These are phyloP conservation scores for Suillus subluteus DNA, from an alignment of 768 basidiomycete genomes.

Conservation along the genomic window DNA sequence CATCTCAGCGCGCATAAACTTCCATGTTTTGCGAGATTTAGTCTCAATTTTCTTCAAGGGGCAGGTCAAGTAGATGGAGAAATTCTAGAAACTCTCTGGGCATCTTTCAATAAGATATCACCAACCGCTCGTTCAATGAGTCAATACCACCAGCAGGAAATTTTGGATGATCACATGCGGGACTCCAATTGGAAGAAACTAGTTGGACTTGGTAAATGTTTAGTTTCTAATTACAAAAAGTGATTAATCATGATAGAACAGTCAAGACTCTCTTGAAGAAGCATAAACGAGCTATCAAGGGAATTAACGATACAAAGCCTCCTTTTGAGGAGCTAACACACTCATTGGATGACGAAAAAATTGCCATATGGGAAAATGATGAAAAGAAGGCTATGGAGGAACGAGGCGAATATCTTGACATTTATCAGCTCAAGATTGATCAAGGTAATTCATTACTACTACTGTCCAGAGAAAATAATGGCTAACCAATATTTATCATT, in stretches of 20 bases:
- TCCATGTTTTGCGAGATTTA: conserved; percentile 28
- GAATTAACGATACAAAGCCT: neutral
- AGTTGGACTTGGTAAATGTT: too few relatives aligned
- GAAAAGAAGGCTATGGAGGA: neutral
- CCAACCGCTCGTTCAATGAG: conserved; percentile 17
- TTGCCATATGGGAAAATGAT: conserved; percentile 2
- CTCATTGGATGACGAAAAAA: neutral
- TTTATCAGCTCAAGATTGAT: conserved; percentile 9
- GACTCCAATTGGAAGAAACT: too few relatives aligned
- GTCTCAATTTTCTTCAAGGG: conserved; percentile 31
- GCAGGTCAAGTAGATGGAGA: conserved; percentile 34
- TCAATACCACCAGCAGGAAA: too few relatives aligned
- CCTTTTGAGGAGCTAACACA: conserved; percentile 1
- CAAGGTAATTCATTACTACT: conserved; percentile 3
- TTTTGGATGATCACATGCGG: too few relatives aligned
- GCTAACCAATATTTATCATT: too few relatives aligned
- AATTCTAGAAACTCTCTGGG: conserved; percentile 38
- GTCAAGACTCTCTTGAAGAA: neutral
- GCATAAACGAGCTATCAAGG: neutral
- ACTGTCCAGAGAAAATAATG: too few relatives aligned
- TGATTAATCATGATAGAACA: too few relatives aligned
- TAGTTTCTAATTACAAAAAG: too few relatives aligned
- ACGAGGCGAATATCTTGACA: conserved; percentile 3
- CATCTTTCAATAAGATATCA: conserved; percentile 30
- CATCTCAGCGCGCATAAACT: conserved; percentile 33